phyloP scores from a whole-genome alignment of 148 eudicot species.

The Rhododendron mucronatum region DNA sequence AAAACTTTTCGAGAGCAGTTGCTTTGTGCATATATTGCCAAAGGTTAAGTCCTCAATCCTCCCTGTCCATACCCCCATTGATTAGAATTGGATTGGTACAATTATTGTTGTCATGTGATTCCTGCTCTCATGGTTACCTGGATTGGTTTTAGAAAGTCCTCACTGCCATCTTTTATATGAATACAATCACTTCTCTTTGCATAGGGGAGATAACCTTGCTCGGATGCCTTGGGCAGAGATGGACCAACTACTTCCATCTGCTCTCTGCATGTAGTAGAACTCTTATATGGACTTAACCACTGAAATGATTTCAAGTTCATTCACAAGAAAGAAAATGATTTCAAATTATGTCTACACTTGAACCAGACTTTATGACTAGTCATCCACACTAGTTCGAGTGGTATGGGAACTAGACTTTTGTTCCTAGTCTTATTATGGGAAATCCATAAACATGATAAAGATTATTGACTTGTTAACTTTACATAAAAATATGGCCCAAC shows the following conservation, averaged over 20 bases:
- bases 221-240: neutral
- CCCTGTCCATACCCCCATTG: neutral
- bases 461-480: neutral
- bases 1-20: neutral
- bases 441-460: neutral
- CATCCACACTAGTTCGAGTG: neutral
- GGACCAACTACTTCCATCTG: neutral
- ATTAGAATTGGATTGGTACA: neutral
- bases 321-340: neutral
- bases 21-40: neutral
- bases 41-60: neutral
- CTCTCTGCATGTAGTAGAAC: neutral
- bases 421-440: neutral
- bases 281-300: neutral
- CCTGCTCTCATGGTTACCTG: neutral
- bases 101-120: neutral
- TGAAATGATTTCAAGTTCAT: neutral
- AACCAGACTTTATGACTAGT: neutral
- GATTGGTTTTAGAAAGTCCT: neutral
- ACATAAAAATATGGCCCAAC: neutral
- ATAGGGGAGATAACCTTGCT: neutral
- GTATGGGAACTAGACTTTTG: neutral
- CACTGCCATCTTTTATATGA: neutral
- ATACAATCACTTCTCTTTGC: neutral
- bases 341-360: neutral